phyloP scores from a whole-genome alignment of 176 grass and related monocot genomes.

The Lolium perenne region DNA sequence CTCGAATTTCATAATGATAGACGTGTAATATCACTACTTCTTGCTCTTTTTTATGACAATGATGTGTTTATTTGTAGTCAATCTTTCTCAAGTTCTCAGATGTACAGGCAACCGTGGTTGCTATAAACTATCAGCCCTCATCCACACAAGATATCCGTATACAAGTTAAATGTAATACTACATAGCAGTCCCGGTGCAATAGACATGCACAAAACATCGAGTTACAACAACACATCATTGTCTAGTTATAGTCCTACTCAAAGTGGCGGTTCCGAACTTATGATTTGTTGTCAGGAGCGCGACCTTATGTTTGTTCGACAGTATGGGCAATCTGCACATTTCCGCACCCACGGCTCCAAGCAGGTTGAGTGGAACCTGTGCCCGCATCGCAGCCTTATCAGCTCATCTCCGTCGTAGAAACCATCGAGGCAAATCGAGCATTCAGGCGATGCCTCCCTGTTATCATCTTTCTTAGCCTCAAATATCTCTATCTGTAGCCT shows the following conservation, averaged over 20 bases:
- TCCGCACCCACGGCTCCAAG: conserved; percentile 77
- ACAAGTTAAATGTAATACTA: not conserved
- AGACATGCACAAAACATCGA: conserved; percentile 11
- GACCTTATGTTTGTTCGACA: conserved; percentile 71
- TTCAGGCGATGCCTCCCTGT: conserved; percentile 52
- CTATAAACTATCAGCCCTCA: conserved; percentile 1
- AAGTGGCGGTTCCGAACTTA: not conserved
- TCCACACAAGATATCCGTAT: conserved; percentile 1
- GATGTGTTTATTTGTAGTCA: not conserved
- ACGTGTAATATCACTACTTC: no score
- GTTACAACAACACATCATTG: conserved; percentile 14
- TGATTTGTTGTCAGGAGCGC: conserved; percentile 10
- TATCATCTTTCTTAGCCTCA: conserved; percentile 58
- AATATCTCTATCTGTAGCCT: conserved; percentile 70
- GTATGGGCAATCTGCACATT: conserved; percentile 90
- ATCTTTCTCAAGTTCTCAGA: not conserved
- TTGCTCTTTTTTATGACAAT: no score
- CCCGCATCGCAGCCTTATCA: conserved; percentile 67
- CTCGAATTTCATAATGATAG: no score
- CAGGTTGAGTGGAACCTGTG: conserved; percentile 86
- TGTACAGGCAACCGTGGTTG: not conserved
- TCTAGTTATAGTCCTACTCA: conserved; percentile 37
- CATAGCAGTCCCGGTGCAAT: not conserved
- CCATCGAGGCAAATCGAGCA: conserved; percentile 93
- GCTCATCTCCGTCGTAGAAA: conserved; percentile 60